Evolutionary conservation across 208 protist species (phyloP).

Genomic region (Trypanosomatidae sp.): DNA sequence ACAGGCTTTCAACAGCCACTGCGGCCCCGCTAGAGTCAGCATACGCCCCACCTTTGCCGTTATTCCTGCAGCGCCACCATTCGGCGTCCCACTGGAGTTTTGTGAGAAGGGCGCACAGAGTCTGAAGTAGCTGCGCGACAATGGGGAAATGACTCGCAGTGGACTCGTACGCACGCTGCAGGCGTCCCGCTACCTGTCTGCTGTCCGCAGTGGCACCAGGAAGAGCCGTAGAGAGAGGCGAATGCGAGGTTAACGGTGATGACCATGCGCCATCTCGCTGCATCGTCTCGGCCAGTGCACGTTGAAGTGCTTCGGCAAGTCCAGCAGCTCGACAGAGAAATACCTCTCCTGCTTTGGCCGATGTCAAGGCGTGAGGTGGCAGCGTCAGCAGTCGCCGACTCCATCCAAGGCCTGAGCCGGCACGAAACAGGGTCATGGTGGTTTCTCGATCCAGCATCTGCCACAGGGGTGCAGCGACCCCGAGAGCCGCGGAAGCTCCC

Average conservation of each 20-base stretch:
- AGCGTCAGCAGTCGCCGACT: conserved; percentile 9
- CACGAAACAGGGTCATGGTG: conserved; percentile 4
- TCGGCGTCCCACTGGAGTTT: not conserved
- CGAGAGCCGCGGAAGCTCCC: not conserved
- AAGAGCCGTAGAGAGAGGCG: not conserved
- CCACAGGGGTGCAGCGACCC: conserved; percentile 15
- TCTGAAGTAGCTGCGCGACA: conserved; percentile 12
- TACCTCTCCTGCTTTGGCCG: not conserved
- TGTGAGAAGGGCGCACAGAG: not conserved
- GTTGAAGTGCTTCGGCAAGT: conserved; percentile 1
- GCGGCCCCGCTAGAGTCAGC: not conserved
- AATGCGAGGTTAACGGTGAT: not conserved
- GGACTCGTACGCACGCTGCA: conserved; percentile 14
- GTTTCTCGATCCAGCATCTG: conserved; percentile 8
- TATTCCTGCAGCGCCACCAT: not conserved
- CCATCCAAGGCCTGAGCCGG: conserved; percentile 25
- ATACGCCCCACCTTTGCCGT: not conserved
- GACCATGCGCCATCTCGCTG: not conserved
- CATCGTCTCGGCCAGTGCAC: not conserved
- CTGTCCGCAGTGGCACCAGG: not conserved
- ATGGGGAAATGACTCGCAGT: conserved; percentile 10
- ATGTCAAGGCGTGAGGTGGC: not conserved
- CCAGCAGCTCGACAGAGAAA: conserved; percentile 14
- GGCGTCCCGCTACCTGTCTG: not conserved
- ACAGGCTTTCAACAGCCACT: not conserved